Evolutionary conservation across 495 filamentous ascomycete species (phyloP).

Genomic region (Achaetomiella virescens): DNA sequence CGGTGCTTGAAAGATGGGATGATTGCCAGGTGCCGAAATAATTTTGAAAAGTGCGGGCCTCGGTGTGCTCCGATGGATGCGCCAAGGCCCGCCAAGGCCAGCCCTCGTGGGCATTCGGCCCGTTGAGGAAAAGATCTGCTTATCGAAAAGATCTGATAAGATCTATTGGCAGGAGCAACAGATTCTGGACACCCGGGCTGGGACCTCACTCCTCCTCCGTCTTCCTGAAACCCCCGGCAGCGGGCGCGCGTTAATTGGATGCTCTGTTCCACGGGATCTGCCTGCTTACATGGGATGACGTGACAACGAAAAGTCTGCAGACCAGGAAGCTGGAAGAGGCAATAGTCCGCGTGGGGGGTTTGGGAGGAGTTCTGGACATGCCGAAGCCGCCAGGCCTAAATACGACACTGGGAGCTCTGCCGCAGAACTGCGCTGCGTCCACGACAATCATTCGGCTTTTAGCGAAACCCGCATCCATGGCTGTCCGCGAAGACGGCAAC

Average conservation of each 20-base stretch:
- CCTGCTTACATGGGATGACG: neutral
- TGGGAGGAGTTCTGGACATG: too few species aligned
- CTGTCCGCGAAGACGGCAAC: neutral
- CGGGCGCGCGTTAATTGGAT: neutral
- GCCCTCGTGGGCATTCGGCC: too few species aligned
- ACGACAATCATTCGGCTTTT: neutral
- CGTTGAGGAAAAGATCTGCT: neutral
- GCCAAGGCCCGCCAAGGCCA: too few species aligned
- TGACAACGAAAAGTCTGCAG: neutral
- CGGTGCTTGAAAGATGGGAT: too few species aligned
- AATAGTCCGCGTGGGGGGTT: neutral
- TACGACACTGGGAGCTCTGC: too few species aligned
- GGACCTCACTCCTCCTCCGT: neutral
- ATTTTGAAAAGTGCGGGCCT: too few species aligned
- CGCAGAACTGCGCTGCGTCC: too few species aligned
- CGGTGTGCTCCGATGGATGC: too few species aligned
- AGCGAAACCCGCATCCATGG: neutral
- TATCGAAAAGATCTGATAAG: constrained; percentile 5
- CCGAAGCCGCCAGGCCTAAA: too few species aligned
- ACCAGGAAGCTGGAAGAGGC: neutral
- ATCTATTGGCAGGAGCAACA: neutral
- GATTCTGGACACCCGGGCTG: too few species aligned
- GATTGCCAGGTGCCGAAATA: too few species aligned
- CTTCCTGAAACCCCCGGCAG: neutral
- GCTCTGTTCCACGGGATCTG: neutral